These are phyloP conservation scores for Chaetomium sp. DNA, from an alignment of 2,329 filamentous ascomycete genomes.

Conservation along the genomic window DNA sequence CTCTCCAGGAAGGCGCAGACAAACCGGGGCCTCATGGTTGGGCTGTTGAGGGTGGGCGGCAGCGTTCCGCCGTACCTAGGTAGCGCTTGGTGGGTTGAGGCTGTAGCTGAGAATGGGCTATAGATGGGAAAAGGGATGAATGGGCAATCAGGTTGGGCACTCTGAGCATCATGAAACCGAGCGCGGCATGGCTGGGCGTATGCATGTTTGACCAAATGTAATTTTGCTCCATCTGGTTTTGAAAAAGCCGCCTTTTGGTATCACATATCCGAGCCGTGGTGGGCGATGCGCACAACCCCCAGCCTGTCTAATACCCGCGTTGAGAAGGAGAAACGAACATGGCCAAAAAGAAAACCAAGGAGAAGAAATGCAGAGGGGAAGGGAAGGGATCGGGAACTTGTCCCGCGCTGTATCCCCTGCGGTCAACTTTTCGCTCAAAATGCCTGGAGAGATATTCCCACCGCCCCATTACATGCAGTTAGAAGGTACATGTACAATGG, in stretches of 20 bases:
- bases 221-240: not conserved
- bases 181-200: not conserved
- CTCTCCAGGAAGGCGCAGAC: not conserved
- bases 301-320: not conserved
- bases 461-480: not conserved
- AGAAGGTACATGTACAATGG: not conserved
- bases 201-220: not conserved
- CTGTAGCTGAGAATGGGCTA: not conserved
- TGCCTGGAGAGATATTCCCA: not conserved
- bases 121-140: not conserved
- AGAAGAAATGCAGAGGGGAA: not conserved
- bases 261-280: not conserved
- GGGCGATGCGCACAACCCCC: not conserved
- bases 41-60: not conserved
- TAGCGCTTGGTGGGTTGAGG: not conserved
- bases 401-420: not conserved
- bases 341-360: not conserved
- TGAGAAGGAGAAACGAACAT: not conserved
- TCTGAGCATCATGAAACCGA: not conserved
- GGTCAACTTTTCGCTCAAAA: not conserved
- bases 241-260: conserved; percentile 7
- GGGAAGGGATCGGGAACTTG: not conserved
- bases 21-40: not conserved
- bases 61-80: not conserved
- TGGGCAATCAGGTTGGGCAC: not conserved